Conservation (phyloP, 73 alveolate species). For the Blepharisma japonicum region DNA sequence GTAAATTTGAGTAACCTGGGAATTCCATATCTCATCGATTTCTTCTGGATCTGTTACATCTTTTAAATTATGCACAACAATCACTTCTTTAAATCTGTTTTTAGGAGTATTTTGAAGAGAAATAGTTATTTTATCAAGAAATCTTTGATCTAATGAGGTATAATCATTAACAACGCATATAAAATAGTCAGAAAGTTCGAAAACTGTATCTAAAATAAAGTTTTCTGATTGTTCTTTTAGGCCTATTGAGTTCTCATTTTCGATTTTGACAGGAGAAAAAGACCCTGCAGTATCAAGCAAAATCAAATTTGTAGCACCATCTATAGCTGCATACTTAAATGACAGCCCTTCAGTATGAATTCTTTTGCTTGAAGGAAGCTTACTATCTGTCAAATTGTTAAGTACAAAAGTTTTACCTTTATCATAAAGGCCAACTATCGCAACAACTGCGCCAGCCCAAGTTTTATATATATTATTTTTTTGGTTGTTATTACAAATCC, state of each 20-base stretch:
- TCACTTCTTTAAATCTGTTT: conserved; percentile 47
- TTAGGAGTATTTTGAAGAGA: conserved; percentile 36
- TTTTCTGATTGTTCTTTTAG: conserved; percentile 51
- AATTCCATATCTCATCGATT: conserved; percentile 43
- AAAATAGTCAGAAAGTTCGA: conserved; percentile 49
- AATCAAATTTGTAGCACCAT: no score
- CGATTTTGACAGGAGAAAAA: no score
- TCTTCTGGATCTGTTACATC: conserved; percentile 48
- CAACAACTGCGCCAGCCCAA: conserved; percentile 51
- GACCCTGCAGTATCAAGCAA: no score
- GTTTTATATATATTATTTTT: no score
- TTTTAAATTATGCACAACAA: conserved; percentile 50
- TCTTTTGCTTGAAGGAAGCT: no score
- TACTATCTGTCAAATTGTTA: conserved; percentile 33
- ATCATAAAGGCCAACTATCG: conserved; percentile 52
- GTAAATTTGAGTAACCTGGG: conserved; percentile 38
- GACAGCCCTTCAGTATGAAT: no score
- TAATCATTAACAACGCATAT: conserved; percentile 56
- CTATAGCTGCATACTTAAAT: no score
- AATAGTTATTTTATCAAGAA: conserved; percentile 43
- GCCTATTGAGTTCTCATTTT: background rate
- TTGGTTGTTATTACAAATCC: no score
- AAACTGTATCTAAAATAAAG: conserved; percentile 40
- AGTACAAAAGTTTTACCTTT: conserved; percentile 57
- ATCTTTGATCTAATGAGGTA: conserved; percentile 49